Evolutionary conservation across 106 monocot genomes (phyloP), one percentile per base, ranked within the genome.

Genomic region (Phalaenopsis equestris): DNA sequence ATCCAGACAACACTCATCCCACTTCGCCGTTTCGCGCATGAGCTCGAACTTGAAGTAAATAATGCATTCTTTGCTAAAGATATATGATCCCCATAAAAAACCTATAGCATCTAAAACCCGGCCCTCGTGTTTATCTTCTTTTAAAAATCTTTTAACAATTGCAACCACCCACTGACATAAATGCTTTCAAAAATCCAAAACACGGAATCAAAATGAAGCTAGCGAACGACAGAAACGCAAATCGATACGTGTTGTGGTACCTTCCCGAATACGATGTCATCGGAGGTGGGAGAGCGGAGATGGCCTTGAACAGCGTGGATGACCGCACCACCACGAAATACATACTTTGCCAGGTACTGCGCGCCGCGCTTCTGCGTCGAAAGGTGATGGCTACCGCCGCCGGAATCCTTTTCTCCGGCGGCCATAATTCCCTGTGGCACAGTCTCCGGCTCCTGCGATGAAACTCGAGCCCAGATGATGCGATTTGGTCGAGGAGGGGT

Each of bases 211-310:
- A 77, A 67, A 43, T 1, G 78, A 76, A 70, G 14, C 21, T 24
- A 37, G 14, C 38, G 38, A 11, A 4, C 23, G 17, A 1, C 18
- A 70, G 5, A 19, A 36, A 42, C 3, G 21, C 19, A 49, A 21
- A 16, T 15, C n/a, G 24, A 55, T 12, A 18, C 8, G 21, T 16
- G 4, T 15, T 49, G 36, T 15, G 8, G 43, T 56, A 97, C 97
- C 92, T 91, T 94, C 38, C 94, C 94, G 68, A 98, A 89, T 37
- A 98, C 92, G 83, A 94, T 67, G 78, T 98, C 98, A 39, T 42
- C 41, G 75, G 88, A 89, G 41, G 78, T 79, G 14, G 90, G 84
- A 39, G 92, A 89, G 16, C 98, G 94, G 82, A 98, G 75, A 83
- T 85, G 90, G 23, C 98, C 98, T 5, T 74, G 56, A 55, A 88